Evolutionary conservation across 805 yeast genomes (phyloP), one percentile per base, ranked within the genome.

Genomic region (Candida parachauliodes): DNA sequence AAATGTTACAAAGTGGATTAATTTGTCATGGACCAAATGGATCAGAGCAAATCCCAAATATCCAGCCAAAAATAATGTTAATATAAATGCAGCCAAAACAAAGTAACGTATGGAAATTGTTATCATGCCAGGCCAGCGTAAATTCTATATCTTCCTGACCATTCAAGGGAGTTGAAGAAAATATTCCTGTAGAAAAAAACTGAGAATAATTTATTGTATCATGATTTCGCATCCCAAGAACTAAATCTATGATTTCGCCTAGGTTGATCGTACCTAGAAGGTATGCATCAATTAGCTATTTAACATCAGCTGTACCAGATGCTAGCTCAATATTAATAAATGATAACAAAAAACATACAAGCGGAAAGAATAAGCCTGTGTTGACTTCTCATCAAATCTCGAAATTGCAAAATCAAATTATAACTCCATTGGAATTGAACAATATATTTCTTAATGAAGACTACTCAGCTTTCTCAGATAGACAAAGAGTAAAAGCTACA

Each of bases 11-110:
- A 72, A 72, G 51, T 79, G 85, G 1, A 73, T 50, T 9, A 63
- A 22, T 52, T 79, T 79, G 48, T 79, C 85, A 50, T 77, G 62
- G 5, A 14, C 54, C 15, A 76, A 47, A 0, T 65, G 63, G 2
- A 76, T 49, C 56, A 58, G 63, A 16, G 79, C 73, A 48, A 76
- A 71, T 15, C 82, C 82, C 5, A 76, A 56, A 42, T 74, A 75
- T 8, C 60, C 68, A 2, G 72, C 70, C 3, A 41, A 43, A 4
- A 46, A 21, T 2, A 59, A 42, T 18, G 66, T 43, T 6, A 49
- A 20, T 10, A 56, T 28, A 37, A 68, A 61, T 11, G 47, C 69
- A 62, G 35, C 14, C 19, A 41, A 31, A 7, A 38, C 31, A 3
- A 35, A 35, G 16, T 23, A 20, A 5, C 45, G 34, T 14, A 35